phyloP scores from a whole-genome alignment of 2,329 filamentous ascomycete genomes.

The Alternaria ventricosa region DNA sequence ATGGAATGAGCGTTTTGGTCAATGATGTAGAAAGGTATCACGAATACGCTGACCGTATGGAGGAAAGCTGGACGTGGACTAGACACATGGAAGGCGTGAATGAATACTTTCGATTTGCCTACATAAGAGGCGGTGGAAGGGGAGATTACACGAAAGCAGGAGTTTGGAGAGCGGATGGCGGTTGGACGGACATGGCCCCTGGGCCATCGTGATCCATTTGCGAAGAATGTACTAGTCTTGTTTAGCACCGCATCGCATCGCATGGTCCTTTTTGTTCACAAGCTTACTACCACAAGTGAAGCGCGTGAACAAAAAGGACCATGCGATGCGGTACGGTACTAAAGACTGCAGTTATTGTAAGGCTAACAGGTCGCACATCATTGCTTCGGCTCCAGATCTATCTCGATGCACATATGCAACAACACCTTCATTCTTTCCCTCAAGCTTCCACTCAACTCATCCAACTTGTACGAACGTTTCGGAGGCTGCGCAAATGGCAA shows the following conservation, averaged over 20 bases:
- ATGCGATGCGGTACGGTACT: not conserved
- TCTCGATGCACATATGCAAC: not conserved
- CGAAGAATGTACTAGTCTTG: not conserved
- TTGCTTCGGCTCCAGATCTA: not conserved
- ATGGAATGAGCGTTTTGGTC: slow-evolving; percentile 80
- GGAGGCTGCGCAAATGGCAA: not conserved
- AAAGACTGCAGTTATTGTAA: not conserved
- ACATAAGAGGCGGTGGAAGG: slow-evolving; percentile 68
- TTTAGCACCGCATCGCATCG: not conserved
- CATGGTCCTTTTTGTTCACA: not conserved
- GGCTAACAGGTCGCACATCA: not conserved
- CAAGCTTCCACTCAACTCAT: not conserved
- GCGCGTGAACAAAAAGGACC: not conserved
- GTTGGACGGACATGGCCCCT: slow-evolving; percentile 70
- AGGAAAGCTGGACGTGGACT: slow-evolving; percentile 64
- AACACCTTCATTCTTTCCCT: not conserved
- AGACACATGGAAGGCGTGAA: slow-evolving; percentile 57
- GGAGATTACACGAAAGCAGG: slow-evolving; percentile 80
- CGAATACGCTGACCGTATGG: slow-evolving; percentile 63
- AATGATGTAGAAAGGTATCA: slow-evolving; percentile 85
- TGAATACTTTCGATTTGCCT: slow-evolving; percentile 81
- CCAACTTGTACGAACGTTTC: not conserved
- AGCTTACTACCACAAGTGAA: not conserved
- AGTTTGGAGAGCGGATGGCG: slow-evolving; percentile 68
- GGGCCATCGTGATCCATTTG: slow-evolving; percentile 54